A percentile compares a stretch with the other conserved stretches of the same genome.
Evolutionary conservation across 176 grass and related monocot species (phyloP).

Genomic region (Triticum aestivum): IWGSC_CS_RefSeq_v2.1 NC_057799.1:565898464-565898963

Average conservation of each 20-base stretch:
- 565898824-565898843: neutral
- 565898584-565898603: neutral
- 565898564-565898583: neutral
- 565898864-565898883: neutral
- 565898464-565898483: neutral
- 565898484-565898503: neutral
- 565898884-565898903: neutral
- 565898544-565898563: conserved; percentile 52
- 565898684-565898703: too few relatives aligned
- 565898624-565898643: neutral
- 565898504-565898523: neutral
- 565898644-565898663: neutral
- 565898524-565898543: neutral
- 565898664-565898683: neutral
- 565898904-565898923: neutral
- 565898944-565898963: neutral
- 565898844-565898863: neutral
- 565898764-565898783: neutral
- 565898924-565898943: neutral
- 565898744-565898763: neutral
- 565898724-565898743: neutral
- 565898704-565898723: neutral
- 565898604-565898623: neutral
- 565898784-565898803: conserved; percentile 3
- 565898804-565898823: neutral